Evolutionary conservation across 352 stramenopile species (phyloP).

Genomic region (Phytophthora sojae): DNA sequence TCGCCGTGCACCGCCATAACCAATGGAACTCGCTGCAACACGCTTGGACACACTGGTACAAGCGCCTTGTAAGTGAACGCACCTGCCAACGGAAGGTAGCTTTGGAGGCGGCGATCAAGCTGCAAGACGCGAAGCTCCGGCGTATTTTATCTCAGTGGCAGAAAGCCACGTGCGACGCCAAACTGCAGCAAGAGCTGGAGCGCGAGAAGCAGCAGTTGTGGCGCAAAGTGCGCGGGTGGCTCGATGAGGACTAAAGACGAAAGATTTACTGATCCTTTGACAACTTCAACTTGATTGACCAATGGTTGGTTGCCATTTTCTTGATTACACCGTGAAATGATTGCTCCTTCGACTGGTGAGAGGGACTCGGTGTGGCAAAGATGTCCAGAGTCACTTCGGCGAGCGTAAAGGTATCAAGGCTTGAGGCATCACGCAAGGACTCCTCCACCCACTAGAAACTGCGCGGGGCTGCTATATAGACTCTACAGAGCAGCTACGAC

Average conservation of each 20-base stretch:
- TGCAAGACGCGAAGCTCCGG: slow-evolving; percentile 27
- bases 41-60: slow-evolving; percentile 41
- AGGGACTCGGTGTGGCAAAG: background rate
- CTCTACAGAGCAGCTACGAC: background rate
- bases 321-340: background rate
- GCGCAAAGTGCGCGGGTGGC: slow-evolving; percentile 70
- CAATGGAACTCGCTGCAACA: slow-evolving; percentile 43
- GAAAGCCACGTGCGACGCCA: slow-evolving; percentile 31
- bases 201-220: slow-evolving; percentile 66
- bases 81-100: slow-evolving; percentile 21
- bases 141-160: slow-evolving; percentile 46
- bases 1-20: slow-evolving; percentile 42
- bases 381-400: background rate
- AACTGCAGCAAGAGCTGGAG: slow-evolving; percentile 36
- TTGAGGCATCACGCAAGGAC: slow-evolving; percentile 11
- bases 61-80: slow-evolving; percentile 15
- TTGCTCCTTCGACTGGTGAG: background rate
- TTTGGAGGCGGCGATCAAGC: slow-evolving; percentile 3
- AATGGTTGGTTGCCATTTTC: background rate
- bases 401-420: background rate
- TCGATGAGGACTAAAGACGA: slow-evolving; percentile 46
- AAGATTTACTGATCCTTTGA: background rate
- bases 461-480: background rate
- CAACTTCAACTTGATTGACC: slow-evolving; percentile 8
- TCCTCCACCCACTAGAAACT: background rate